A percentile compares a stretch with the other conserved stretches of the same genome.
Evolutionary conservation across 768 basidiomycete genomes (phyloP).

Genomic region (Suillus decipiens): DNA sequence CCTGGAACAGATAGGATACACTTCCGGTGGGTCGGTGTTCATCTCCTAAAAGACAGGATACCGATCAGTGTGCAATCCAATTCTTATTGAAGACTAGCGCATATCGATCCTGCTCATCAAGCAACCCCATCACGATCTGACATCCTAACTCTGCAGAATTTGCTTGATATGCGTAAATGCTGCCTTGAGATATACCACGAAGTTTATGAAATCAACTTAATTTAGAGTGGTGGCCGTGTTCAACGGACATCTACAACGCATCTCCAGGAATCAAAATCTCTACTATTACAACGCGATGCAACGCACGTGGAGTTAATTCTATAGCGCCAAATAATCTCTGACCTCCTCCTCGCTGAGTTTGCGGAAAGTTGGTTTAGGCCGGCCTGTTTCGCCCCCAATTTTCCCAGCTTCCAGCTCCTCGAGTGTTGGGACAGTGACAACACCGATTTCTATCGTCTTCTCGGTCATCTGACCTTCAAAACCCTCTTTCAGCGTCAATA

Average conservation of each 20-base stretch:
- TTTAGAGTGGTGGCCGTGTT: background rate
- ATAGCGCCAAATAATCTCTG: constrained; percentile 90
- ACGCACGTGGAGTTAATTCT: constrained; percentile 39
- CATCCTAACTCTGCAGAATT: background rate
- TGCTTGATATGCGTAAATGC: background rate
- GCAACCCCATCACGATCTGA: background rate
- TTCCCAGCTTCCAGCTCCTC: constrained; percentile 61
- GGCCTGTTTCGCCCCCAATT: constrained; percentile 64
- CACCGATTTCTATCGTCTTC: constrained; percentile 98
- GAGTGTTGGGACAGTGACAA: constrained; percentile 84
- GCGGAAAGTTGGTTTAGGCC: constrained; percentile 87
- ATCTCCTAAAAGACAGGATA: background rate
- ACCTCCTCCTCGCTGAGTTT: constrained; percentile 97
- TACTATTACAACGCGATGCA: constrained; percentile 11
- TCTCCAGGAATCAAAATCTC: constrained; percentile 6
- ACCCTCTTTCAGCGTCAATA: constrained; percentile 96
- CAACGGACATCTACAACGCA: background rate
- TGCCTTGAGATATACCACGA: background rate
- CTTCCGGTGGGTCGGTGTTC: background rate
- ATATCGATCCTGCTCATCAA: background rate
- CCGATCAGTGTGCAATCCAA: background rate
- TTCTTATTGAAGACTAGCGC: background rate
- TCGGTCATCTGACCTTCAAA: constrained; percentile 99
- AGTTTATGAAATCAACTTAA: background rate
- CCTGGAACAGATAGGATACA: background rate